Evolutionary conservation across 345 rosid genomes (phyloP).

Genomic region (Eucalyptus curtisii): DNA sequence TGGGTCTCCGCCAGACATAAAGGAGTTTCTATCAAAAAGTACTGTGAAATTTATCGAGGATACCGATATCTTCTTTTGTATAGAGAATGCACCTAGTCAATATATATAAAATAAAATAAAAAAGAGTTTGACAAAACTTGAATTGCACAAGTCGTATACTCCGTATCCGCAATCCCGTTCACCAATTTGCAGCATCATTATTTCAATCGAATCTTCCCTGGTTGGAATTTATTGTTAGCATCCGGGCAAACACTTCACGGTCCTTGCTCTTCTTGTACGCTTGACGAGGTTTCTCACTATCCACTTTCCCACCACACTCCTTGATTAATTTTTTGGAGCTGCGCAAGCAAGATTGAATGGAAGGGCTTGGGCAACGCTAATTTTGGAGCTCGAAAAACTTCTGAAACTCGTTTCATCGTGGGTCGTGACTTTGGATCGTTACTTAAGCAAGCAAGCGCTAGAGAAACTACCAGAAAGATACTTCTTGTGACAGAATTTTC

Average conservation of each 20-base stretch:
- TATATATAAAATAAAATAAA: no score
- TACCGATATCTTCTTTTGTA: not conserved
- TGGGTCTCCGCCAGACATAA: not conserved
- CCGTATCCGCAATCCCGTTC: not conserved
- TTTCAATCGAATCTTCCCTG: not conserved
- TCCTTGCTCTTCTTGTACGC: not conserved
- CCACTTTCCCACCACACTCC: not conserved
- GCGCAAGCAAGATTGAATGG: not conserved
- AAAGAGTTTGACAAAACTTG: not conserved
- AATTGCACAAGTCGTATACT: not conserved
- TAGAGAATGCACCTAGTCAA: not conserved
- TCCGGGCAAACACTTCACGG: not conserved
- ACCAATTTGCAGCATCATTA: not conserved
- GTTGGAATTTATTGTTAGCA: not conserved
- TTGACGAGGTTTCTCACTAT: not conserved
- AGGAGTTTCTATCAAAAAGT: not conserved
- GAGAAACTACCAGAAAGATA: not conserved
- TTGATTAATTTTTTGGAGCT: not conserved
- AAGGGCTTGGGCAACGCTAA: not conserved
- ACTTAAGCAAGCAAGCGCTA: conserved; percentile 1
- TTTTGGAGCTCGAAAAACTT: not conserved
- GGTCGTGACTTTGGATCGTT: not conserved
- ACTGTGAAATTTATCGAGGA: not conserved
- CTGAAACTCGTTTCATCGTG: not conserved
- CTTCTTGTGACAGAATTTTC: not conserved